Conservation (phyloP, 2,329 filamentous ascomycete species). For the Fusarium equiseti region DNA sequence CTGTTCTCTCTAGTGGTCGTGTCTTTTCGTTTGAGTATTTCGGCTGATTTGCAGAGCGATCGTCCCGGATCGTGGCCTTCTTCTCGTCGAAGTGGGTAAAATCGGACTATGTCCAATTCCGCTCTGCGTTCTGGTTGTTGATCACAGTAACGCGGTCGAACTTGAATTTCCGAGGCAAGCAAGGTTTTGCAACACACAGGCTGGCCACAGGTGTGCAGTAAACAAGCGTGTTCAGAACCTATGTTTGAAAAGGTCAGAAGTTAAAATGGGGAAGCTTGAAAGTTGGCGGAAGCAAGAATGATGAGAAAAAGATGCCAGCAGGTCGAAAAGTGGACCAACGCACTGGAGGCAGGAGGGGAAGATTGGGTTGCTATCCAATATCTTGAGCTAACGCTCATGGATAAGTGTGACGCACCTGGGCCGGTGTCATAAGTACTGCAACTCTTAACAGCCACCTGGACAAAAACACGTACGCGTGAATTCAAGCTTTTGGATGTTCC, state of each 20-base stretch:
- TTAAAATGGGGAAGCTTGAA: slow-evolving; percentile 8
- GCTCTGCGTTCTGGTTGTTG: slow-evolving; percentile 17
- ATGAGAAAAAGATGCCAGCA: slow-evolving; percentile 31
- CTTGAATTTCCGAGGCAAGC: not conserved
- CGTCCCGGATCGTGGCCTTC: slow-evolving; percentile 31
- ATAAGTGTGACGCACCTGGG: not conserved
- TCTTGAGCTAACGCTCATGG: not conserved
- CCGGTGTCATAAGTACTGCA: not conserved
- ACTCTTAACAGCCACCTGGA: slow-evolving; percentile 1
- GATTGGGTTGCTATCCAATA: not conserved
- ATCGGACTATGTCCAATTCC: slow-evolving; percentile 10
- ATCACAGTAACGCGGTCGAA: not conserved
- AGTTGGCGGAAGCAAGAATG: slow-evolving; percentile 28
- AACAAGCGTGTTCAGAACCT: slow-evolving; percentile 2
- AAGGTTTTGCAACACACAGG: not conserved
- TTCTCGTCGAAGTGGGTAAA: slow-evolving; percentile 35
- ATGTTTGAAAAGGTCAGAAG: not conserved
- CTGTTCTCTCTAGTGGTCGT: not conserved
- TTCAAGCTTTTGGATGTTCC: slow-evolving; percentile 3
- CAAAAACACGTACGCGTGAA: not conserved
- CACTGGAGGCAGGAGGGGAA: slow-evolving; percentile 5
- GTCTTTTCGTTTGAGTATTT: slow-evolving; percentile 3
- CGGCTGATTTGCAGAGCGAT: slow-evolving; percentile 17
- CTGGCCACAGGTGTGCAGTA: not conserved
- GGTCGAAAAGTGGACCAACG: slow-evolving; percentile 34